These are phyloP conservation scores for Sicyos edulis DNA, from an alignment of 306 rosid species.

Conservation along the genomic window DNA sequence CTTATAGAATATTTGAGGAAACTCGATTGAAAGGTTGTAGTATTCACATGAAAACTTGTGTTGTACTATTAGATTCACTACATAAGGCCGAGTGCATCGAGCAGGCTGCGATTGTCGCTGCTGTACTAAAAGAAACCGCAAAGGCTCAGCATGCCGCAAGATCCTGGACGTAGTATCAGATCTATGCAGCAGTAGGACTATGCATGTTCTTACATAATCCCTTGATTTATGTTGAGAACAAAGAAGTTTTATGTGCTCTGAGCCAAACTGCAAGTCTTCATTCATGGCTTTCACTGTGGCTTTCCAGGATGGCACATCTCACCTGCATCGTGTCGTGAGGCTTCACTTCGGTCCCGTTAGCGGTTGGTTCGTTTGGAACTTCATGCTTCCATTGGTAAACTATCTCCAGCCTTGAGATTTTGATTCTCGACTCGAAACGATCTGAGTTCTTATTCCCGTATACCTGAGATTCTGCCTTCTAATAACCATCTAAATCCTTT, in stretches of 20 bases:
- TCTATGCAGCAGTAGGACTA: background rate
- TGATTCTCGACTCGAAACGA: background rate
- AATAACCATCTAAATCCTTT: background rate
- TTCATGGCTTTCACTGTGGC: background rate
- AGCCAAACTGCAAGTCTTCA: background rate
- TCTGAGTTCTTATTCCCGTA: background rate
- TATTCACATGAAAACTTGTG: constrained; percentile 71
- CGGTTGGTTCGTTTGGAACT: background rate
- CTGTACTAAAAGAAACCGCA: constrained; percentile 77
- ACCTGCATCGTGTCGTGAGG: background rate
- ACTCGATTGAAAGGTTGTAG: constrained; percentile 64
- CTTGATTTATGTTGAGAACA: background rate
- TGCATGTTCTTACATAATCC: background rate
- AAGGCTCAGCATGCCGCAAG: constrained; percentile 82
- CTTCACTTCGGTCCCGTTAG: background rate
- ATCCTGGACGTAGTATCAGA: constrained; percentile 31
- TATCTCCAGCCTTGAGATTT: constrained; percentile 1
- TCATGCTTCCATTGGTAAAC: background rate
- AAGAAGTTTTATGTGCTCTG: background rate
- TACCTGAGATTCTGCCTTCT: background rate
- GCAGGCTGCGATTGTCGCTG: constrained; percentile 88
- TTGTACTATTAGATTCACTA: constrained; percentile 78
- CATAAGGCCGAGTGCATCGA: constrained; percentile 87
- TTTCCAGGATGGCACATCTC: background rate
- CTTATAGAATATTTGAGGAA: constrained; percentile 80